phyloP scores from a whole-genome alignment of 2,329 filamentous ascomycete species.

The Aureobasidium melanogenum region DNA sequence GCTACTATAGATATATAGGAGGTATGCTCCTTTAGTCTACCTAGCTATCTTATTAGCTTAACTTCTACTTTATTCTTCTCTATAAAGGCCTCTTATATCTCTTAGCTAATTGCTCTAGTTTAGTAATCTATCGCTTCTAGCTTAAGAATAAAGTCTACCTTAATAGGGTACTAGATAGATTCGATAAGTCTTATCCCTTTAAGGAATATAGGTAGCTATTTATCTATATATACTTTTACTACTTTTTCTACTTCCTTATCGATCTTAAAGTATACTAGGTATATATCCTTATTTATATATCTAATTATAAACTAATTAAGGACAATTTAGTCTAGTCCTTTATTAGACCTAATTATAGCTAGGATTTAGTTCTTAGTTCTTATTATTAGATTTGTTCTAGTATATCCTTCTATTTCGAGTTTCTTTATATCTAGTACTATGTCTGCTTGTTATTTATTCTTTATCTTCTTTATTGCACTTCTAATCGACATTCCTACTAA shows the following conservation, averaged over 20 bases:
- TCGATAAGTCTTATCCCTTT: constrained; percentile 6
- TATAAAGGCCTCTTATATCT: not conserved
- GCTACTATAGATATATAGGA: not conserved
- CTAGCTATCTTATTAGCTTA: constrained; percentile 9
- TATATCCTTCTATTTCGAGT: not conserved
- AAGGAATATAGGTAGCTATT: not conserved
- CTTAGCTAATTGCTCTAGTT: constrained; percentile 2
- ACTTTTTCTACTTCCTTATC: constrained; percentile 7
- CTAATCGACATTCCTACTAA: constrained; percentile 2
- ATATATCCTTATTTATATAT: constrained; percentile 5
- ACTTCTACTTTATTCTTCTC: constrained; percentile 5
- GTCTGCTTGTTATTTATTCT: not conserved
- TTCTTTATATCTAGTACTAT: constrained; percentile 8
- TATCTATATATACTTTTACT: not conserved
- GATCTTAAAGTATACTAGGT: constrained; percentile 3
- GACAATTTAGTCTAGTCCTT: not conserved
- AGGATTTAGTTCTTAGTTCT: not conserved
- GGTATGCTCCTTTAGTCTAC: constrained; percentile 1
- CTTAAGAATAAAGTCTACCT: not conserved
- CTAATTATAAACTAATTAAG: constrained; percentile 1
- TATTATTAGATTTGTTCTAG: not conserved
- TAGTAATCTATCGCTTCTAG: not conserved
- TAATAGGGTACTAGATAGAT: constrained; percentile 5
- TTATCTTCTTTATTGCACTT: constrained; percentile 8
- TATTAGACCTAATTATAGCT: not conserved